Conservation (phyloP, 176 grass and related monocot species). For the Aegilops umbellulata region DNA sequence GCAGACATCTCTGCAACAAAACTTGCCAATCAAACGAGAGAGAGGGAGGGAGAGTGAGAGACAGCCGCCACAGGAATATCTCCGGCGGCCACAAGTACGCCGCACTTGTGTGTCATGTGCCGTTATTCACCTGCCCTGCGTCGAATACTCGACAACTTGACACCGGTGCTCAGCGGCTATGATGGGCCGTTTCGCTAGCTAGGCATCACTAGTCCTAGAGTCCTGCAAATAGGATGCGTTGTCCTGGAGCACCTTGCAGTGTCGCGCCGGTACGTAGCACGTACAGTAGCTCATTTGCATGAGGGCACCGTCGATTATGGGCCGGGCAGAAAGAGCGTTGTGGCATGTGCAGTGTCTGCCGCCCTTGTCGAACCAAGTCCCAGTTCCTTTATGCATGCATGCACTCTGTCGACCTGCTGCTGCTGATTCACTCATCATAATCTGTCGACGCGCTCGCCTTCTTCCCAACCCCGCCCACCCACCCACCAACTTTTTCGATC, state of each 20-base stretch:
- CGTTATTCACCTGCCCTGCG: not conserved
- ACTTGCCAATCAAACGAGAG: too few species aligned
- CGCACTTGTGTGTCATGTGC: not conserved
- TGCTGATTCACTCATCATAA: not conserved
- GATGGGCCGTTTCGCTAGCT: not conserved
- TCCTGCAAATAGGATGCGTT: not conserved
- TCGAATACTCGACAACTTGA: not conserved
- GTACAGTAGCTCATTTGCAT: not conserved
- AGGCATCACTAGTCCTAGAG: too few species aligned
- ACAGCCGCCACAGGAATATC: not conserved
- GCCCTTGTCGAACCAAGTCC: slow-evolving; percentile 5
- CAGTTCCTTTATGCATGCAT: not conserved
- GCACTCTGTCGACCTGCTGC: slow-evolving; percentile 13
- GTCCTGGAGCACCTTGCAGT: not conserved
- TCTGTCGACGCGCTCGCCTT: not conserved
- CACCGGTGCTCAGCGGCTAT: slow-evolving; percentile 16
- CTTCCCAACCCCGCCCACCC: not conserved
- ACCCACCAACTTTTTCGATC: not conserved
- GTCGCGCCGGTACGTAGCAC: too few species aligned
- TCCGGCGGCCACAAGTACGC: not conserved
- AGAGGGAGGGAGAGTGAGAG: too few species aligned
- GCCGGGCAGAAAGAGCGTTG: slow-evolving; percentile 25
- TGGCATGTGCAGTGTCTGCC: slow-evolving; percentile 33
- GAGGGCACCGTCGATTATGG: slow-evolving; percentile 11
- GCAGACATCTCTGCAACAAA: too few species aligned